These are phyloP conservation scores for Pyronema domesticum DNA, from an alignment of 495 filamentous ascomycete species.

Conservation along the genomic window DNA sequence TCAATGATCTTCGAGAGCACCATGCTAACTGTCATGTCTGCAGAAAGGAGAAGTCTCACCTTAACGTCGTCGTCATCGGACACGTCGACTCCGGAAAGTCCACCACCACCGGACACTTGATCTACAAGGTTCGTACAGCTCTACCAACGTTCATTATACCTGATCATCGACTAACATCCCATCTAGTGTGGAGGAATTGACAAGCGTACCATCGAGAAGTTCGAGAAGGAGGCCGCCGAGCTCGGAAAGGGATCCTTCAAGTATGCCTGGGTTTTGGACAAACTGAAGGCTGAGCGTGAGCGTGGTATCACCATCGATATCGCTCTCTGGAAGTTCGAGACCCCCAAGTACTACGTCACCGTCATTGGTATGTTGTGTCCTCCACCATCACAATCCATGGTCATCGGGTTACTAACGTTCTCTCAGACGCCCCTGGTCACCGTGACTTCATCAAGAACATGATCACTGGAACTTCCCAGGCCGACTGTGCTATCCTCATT, in stretches of 20 bases:
- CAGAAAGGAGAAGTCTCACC: conserved; percentile 67
- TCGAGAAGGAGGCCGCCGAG: conserved; percentile 99
- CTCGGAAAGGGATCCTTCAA: conserved; percentile 99
- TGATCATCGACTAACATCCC: neutral
- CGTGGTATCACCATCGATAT: conserved; percentile 99
- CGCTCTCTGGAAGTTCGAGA: conserved; percentile 99
- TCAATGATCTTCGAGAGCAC: neutral
- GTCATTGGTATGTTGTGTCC: conserved; percentile 62
- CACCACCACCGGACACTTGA: conserved; percentile 92
- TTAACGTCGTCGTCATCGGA: conserved; percentile 98
- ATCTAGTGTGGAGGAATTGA: conserved; percentile 87
- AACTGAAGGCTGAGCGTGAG: conserved; percentile 99
- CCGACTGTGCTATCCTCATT: conserved; percentile 98
- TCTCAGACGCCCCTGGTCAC: conserved; percentile 85
- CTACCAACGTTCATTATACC: no score
- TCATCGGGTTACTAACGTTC: conserved; percentile 6
- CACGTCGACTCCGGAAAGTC: conserved; percentile 99
- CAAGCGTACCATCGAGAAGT: conserved; percentile 99
- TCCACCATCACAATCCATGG: neutral
- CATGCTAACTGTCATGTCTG: conserved; percentile 1
- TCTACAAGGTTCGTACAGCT: conserved; percentile 59
- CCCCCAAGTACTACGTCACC: conserved; percentile 93
- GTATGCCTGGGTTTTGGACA: conserved; percentile 99
- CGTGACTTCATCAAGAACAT: conserved; percentile 99
- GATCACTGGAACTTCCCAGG: conserved; percentile 99